Base-by-base conservation (phyloP, 2,329 filamentous ascomycete genomes). In the Clonostachys rhizophaga region DNA sequence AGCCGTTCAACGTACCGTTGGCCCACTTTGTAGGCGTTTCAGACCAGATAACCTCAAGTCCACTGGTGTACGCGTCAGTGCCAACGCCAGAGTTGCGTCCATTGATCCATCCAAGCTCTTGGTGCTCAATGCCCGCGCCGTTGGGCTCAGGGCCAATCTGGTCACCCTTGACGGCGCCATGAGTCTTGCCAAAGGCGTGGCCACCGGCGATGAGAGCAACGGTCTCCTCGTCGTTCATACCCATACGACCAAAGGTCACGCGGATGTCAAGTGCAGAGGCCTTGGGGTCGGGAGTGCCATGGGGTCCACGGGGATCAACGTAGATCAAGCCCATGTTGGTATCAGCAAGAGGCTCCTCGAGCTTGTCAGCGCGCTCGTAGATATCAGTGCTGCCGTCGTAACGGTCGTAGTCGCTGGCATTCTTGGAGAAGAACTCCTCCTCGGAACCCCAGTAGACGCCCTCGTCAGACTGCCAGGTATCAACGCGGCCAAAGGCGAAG, bases 161-260 rank as follows among this genome's bases (percentile, higher is more conserved):
- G 52, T 79, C 76, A 16, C 75, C 68, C 13, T 80, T 70, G 47
- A 69, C 86, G 34, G 87, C 87, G 56, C 87, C 87, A 66, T 91
- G 87, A 0, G 86, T 89, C 79, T 91, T 91, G 58, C 87, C 87
- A 56, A 91, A 89, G 24, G 81, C 76, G 74, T 91, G 87, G 39
- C 87, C 87, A 59, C 87, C 87, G 36, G 84, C 84, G 61, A 91
- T 91, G 42, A 91, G 71, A 13, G 87, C 87, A 46, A 88, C 87
- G 0, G 87, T 91, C 74, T 91, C 87, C 67, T 88, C 83, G 61
- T 91, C 86, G 61, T 88, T 82, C 87, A 91, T 91, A 51, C 87
- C 47, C 43, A 49, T 42, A 33, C 16, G 12, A 43, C 14, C 13
- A n/a, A n/a, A 91, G 16, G 87, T 89, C 49, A 73, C 76, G 53